Conservation (phyloP, 768 basidiomycete genomes). For the Pilatotrama ljubarskyi region DNA sequence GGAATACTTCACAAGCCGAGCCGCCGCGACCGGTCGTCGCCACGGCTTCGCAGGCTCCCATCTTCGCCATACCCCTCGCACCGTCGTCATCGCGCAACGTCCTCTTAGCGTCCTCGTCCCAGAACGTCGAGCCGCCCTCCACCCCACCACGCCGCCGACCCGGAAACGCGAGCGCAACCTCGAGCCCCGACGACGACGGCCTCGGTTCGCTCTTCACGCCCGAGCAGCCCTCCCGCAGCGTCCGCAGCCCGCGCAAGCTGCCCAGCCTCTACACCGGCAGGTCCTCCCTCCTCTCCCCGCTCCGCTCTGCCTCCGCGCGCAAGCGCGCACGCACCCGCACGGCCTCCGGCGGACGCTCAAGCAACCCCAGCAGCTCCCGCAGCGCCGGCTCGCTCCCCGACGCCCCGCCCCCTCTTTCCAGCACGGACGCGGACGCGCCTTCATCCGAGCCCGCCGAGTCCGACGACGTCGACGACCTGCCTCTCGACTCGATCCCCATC, state of each 20-base stretch:
- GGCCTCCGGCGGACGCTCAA: background rate
- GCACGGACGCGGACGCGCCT: background rate
- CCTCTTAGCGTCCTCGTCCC: background rate
- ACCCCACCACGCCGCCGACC: constrained; percentile 17
- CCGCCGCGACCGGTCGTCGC: constrained; percentile 16
- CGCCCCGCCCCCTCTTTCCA: background rate
- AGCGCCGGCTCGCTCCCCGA: constrained; percentile 17
- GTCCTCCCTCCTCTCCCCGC: constrained; percentile 15
- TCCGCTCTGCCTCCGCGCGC: background rate
- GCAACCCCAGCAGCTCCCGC: constrained; percentile 16
- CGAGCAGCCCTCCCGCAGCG: constrained; percentile 5
- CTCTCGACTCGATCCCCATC: constrained; percentile 47
- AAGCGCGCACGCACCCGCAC: constrained; percentile 9
- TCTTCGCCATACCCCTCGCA: constrained; percentile 11
- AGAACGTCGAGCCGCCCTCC: constrained; percentile 9
- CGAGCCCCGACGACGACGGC: constrained; percentile 13
- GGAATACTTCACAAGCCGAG: background rate
- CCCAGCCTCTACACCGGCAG: constrained; percentile 22
- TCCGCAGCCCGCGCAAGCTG: constrained; percentile 12
- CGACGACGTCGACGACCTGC: constrained; percentile 26
- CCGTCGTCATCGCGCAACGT: constrained; percentile 17
- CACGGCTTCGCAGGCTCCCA: background rate
- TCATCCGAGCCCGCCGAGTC: background rate
- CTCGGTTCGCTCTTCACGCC: constrained; percentile 26
- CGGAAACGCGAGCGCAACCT: background rate